Base-by-base conservation (phyloP, 1,139 yeast genomes). In the Candida glucosophila region DNA sequence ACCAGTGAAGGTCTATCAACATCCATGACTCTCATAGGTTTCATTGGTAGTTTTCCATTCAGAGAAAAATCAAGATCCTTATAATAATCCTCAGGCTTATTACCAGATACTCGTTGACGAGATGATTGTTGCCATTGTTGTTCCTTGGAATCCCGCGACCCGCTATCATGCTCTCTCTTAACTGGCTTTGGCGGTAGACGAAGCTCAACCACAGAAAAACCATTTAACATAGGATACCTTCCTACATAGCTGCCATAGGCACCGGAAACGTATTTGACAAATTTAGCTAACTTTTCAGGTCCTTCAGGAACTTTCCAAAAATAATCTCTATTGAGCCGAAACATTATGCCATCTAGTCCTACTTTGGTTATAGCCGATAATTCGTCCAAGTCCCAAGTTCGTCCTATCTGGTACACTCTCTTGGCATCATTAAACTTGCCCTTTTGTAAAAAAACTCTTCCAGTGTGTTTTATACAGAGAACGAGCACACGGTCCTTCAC, bases 381-480 rank as follows among this genome's bases (percentile, higher is more conserved):
- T 38, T 83, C 94, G 32, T 73, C 83, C 43, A 90, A 56, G 36
- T 77, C 78, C 98, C 98, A 90, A 4, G 94, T 79, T 43, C 95
- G 70, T 20, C 98, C 98, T 28, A 90, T 82, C 51, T 88, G 97
- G 43, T 81, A 77, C 3, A 76, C 52, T 3, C 81, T 45, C 30
- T 61, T 85, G 33, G 76, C 76, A 7, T 73, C 64, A 41, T 80
- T 81, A 47, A 72, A 85, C 40, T 93, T 77, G 2, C 94, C 95
- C 53, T 90, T 90, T 45, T 86, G 95, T 15, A 90, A 45, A 30
- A 78, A 65, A 22, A 83, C 77, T 14, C 81, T 58, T 3, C 93
- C 92, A 4, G 62, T 46, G 29, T 55, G 50, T 36, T 60, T 61
- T 6, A 52, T 44, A 42, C 70, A 62, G 12, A 65, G 40, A 4